Percentiles rank a stretch among this genome's conserved stretches.
These are phyloP conservation scores for Heliamphora pulchella DNA, from an alignment of 179 eudicot species.

Conservation along the genomic window DNA sequence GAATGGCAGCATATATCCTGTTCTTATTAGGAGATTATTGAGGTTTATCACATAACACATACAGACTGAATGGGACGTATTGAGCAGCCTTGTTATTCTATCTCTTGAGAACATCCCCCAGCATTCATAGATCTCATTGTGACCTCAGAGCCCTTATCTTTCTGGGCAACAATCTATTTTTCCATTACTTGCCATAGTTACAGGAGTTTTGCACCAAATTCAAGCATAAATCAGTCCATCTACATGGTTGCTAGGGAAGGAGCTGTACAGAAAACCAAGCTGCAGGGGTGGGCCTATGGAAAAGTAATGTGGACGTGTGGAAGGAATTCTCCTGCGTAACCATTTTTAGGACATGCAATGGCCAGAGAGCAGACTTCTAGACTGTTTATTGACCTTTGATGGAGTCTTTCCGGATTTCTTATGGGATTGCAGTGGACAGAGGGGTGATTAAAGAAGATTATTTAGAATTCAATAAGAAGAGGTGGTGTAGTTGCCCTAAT, in stretches of 20 bases:
- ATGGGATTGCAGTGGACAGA: neutral
- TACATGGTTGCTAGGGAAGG: neutral
- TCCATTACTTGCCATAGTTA: neutral
- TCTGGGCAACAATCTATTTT: no score
- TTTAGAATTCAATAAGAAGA: neutral
- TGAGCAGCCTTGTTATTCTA: conserved; percentile 4
- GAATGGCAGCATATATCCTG: neutral
- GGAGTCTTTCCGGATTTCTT: neutral
- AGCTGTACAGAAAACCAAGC: neutral
- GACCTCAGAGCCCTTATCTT: neutral
- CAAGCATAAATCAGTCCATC: neutral
- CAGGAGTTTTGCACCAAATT: neutral
- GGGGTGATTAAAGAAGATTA: neutral
- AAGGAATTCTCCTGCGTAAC: neutral
- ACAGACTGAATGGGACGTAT: neutral
- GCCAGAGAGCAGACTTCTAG: neutral
- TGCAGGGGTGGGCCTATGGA: neutral
- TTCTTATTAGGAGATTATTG: neutral
- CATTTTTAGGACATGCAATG: neutral
- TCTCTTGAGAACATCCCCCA: neutral
- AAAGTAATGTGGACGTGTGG: neutral
- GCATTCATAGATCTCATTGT: neutral
- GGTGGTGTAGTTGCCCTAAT: no score
- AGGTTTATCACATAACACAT: neutral
- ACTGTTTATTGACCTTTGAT: no score